phyloP scores from a whole-genome alignment of 2,329 filamentous ascomycete genomes.

The Lachnellula hyalina region DNA sequence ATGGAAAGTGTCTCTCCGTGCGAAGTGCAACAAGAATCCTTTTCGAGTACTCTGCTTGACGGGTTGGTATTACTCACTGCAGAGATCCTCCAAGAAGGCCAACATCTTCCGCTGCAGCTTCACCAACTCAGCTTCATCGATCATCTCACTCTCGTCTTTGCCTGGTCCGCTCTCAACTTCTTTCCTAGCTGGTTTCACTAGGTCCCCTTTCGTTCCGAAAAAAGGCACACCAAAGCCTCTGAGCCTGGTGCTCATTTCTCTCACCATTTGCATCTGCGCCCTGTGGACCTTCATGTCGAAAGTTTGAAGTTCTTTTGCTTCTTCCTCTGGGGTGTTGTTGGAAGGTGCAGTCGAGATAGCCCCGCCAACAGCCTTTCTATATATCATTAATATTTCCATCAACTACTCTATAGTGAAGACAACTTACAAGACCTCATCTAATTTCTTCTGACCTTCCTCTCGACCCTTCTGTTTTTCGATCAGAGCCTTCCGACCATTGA shows the following conservation, averaged over 20 bases:
- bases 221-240: slow-evolving; percentile 55
- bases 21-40: slow-evolving; percentile 17
- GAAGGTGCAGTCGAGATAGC: slow-evolving; percentile 29
- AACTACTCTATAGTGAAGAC: not conserved
- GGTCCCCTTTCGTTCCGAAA: slow-evolving; percentile 45
- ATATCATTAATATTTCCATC: slow-evolving; percentile 9
- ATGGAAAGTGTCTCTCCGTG: slow-evolving; percentile 12
- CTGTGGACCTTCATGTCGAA: slow-evolving; percentile 60
- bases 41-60: not conserved
- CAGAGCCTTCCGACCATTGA: slow-evolving; percentile 45
- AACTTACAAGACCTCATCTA: slow-evolving; percentile 50
- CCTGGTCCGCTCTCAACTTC: slow-evolving; percentile 8
- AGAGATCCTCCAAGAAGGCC: slow-evolving; percentile 46
- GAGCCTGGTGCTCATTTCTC: slow-evolving; percentile 50
- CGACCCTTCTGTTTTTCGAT: slow-evolving; percentile 46
- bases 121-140: slow-evolving; percentile 38
- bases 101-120: slow-evolving; percentile 44
- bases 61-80: slow-evolving; percentile 26
- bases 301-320: slow-evolving; percentile 48
- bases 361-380: slow-evolving; percentile 42
- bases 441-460: slow-evolving; percentile 46
- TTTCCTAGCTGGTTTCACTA: slow-evolving; percentile 36
- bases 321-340: slow-evolving; percentile 33
- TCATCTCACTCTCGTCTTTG: slow-evolving; percentile 22
- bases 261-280: slow-evolving; percentile 53